Base-by-base conservation (phyloP, 208 protist genomes). In the Crithidia fasciculata region DNA sequence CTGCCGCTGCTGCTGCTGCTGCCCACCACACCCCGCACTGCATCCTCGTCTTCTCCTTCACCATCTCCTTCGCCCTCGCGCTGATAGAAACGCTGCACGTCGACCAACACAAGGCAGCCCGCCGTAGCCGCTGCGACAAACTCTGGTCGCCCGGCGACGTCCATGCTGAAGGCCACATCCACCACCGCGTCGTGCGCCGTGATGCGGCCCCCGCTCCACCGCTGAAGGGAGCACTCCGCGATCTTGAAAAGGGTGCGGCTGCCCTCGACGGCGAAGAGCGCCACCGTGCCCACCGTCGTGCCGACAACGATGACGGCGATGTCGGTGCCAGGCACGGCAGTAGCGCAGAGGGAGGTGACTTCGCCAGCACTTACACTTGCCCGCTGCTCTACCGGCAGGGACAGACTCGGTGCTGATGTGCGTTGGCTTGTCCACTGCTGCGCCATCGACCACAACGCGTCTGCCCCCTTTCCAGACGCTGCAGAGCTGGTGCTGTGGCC, bases 121-220 rank as follows among this genome's bases (percentile, higher is more conserved):
- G 78, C 60, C n/a, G 84, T 86, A 36, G 87, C 81, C 10, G 76
- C 86, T 28, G 64, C 74, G 15, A 94, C 57, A 57, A 90, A 89
- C 72, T 94, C 89, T 0, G 81, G 79, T 8, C 87, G 72, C 0
- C 89, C 85, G 15, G 85, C 86, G 5, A 85, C 85, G 60, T 94
- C 89, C 37, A 92, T 55, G 49, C 74, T 82, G 67, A 94, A 81
- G 45, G 56, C 64, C 10, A 90, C 87, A 66, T 84, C 78, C 12
- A 67, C 45, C 8, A 94, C 69, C 5, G 71, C 67, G 53, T 90
- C 86, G 45, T 61, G 64, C 4, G 63, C 74, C 19, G 70, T 70
- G 56, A 86, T 78, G 8, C 62, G 16, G 10, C 81, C 85, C 12
- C 78, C 57, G 19, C 78, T 82, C 70, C 73, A 78, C 52, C 59